A percentile compares a stretch with the other conserved stretches of the same genome.
phyloP scores from a whole-genome alignment of 2,329 filamentous ascomycete species.

The Aspergillus costaricaensis region DNA sequence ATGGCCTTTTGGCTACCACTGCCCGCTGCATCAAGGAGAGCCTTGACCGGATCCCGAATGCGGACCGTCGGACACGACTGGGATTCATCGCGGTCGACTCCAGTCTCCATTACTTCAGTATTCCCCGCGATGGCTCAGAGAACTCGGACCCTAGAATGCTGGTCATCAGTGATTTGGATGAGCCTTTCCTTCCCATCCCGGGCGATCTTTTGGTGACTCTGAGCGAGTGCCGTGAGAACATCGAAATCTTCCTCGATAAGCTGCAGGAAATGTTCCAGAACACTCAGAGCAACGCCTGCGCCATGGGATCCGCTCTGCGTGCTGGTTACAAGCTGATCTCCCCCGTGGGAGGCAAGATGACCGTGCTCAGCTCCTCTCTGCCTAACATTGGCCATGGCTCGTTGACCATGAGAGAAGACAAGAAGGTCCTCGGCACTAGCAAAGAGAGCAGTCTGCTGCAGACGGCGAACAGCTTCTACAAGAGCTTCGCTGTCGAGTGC shows the following conservation, averaged over 20 bases:
- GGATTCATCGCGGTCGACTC: constrained; percentile 96
- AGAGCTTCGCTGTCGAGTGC: constrained; percentile 97
- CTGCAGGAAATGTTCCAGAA: constrained; percentile 96
- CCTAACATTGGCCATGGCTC: constrained; percentile 89
- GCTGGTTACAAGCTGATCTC: constrained; percentile 96
- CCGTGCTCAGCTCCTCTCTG: constrained; percentile 83
- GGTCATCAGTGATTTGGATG: constrained; percentile 90
- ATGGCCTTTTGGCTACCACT: constrained; percentile 85
- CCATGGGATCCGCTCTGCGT: constrained; percentile 89
- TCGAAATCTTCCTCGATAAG: constrained; percentile 87
- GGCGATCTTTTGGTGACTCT: constrained; percentile 88
- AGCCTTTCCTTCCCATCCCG: constrained; percentile 93
- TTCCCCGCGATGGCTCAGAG: constrained; percentile 85
- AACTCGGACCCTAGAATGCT: constrained; percentile 85
- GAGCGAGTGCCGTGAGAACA: constrained; percentile 83
- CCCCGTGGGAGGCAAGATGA: constrained; percentile 90
- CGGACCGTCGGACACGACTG: constrained; percentile 84
- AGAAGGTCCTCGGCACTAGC: constrained; percentile 89
- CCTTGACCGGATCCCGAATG: constrained; percentile 96
- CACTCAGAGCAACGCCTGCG: constrained; percentile 85
- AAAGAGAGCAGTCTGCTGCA: constrained; percentile 88
- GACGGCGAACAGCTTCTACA: constrained; percentile 95
- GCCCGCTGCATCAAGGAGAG: constrained; percentile 94
- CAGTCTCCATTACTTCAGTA: constrained; percentile 92
- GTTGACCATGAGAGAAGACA: constrained; percentile 91